Evolutionary conservation across 495 filamentous ascomycete genomes (phyloP), one percentile per base, ranked within the genome.

Genomic region (Ascobolus immersus): DNA sequence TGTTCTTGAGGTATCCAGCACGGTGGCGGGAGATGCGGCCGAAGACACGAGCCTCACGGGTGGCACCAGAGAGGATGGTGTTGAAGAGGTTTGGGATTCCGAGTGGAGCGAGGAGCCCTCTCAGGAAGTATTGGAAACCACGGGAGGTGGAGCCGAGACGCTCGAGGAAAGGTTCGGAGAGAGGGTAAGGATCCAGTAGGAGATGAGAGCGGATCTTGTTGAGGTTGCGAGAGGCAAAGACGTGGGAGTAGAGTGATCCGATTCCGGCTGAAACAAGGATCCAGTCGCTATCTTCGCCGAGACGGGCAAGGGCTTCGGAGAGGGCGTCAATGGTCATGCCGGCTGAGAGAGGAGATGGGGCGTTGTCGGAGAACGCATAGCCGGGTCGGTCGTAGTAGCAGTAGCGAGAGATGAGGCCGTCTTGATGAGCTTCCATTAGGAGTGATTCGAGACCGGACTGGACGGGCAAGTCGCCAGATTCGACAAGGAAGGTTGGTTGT

Each of bases 371-470:
- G 6, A 30, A 86, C 69, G 75, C 80, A 32, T 81, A 56, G 1
- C 86, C 86, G 1, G 86, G 86, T 14, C 86, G 74, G 45, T 96
- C 86, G 55, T 77, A 89, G 53, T 90, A 93, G 57, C 86, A 96
- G 53, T 86, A 96, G 28, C 82, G 71, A 31, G 53, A 49, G 39
- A 96, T 86, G 18, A 67, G 71, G 17, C 77, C 73, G 36, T 78
- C 76, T 21, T 59, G 53, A 38, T 74, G 62, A 0, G 71, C 65
- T 38, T 64, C 57, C 28, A 65, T 59, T 11, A 67, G 67, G 53
- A 89, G 73, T 20, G 69, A 66, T 52, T 75, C 71, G 31, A 92
- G 53, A 12, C 65, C 61, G 44, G 67, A 55, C 52, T 91, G 77
- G n/a, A 75, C 69, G 0, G 86, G 69, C 4, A 62, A 56, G 41